Conservation (phyloP, 2,329 filamentous ascomycete genomes). For the Fusarium sp. region DNA sequence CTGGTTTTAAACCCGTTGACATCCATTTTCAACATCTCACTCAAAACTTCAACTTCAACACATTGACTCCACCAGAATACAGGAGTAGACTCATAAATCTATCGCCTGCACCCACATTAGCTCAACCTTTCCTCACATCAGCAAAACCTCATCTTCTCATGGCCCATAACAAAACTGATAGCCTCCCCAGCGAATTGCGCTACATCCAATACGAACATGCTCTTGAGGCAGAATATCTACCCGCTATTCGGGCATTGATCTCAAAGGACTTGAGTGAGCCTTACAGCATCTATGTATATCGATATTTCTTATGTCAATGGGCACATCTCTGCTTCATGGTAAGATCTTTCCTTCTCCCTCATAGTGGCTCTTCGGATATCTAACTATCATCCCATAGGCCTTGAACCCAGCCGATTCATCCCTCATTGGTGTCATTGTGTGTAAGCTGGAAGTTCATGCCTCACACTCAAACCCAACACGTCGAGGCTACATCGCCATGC, state of each 20-base stretch:
- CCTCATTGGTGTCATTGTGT: conserved; percentile 91
- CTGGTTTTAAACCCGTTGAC: conserved; percentile 31
- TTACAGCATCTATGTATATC: conserved; percentile 99
- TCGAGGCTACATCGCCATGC: conserved; percentile 97
- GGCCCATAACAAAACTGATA: conserved; percentile 52
- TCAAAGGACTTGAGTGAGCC: conserved; percentile 97
- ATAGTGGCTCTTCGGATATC: conserved; percentile 19
- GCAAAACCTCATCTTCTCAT: conserved; percentile 45
- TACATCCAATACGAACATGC: conserved; percentile 74
- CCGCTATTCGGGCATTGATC: conserved; percentile 91
- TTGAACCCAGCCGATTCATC: conserved; percentile 70
- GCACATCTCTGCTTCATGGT: conserved; percentile 97
- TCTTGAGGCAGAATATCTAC: conserved; percentile 76
- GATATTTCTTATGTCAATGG: conserved; percentile 99
- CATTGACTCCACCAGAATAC: background rate
- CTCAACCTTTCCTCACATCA: conserved; percentile 6
- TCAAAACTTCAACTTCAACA: conserved; percentile 3
- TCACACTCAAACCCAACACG: conserved; percentile 80
- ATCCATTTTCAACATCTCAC: conserved; percentile 23
- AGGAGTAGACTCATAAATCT: background rate
- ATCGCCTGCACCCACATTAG: background rate
- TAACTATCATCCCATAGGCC: conserved; percentile 59
- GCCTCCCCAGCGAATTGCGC: conserved; percentile 62
- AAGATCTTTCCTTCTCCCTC: conserved; percentile 11
- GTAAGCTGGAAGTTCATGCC: conserved; percentile 91